Base-by-base conservation (phyloP, 2,329 filamentous ascomycete genomes). In the Plenodomus biglobosus region DNA sequence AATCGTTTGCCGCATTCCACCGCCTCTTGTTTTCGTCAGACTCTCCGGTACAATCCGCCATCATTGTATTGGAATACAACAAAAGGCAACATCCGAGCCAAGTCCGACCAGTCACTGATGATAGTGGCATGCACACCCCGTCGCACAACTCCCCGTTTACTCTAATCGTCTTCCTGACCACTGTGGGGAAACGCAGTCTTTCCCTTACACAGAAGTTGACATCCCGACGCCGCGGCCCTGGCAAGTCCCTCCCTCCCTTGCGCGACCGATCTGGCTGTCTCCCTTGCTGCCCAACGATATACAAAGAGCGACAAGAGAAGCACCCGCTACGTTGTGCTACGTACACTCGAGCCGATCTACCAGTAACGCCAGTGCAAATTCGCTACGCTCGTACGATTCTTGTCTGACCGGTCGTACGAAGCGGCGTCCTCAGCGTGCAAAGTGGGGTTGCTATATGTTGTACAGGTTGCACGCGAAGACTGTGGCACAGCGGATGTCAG, bases 401-500 rank as follows among this genome's bases (percentile, higher is more conserved):
- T 34, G 13, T 18, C 40, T 37, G 35, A 13, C 17, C 27, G 21
- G 38, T 38, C 10, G 21, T 34, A 47, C 39, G 15, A 43, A 36
- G 37, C 41, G 44, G 47, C 47, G 47, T 48, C 21, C 40, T 37
- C 49, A 40, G 38, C 42, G 44, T 42, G 45, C 21, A 41, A 36
- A 32, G 19, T 35, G 27, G 32, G 37, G 3, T 27, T 22, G 11
- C 21, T 16, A 8, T 16, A 20, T 19, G 34, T 17, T 4, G 17
- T 38, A 20, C 36, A 38, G 34, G 42, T 40, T 40, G 19, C 38
- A 48, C 43, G 50, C 48, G 44, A 20, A 19, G 27, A 16, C 13
- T 40, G 53, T 51, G 38, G 38, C 22, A 53, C 47, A 19, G 38
- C 39, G 39, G 20, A 38, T 40, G 52, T 50, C 45, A 53, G 34